These are phyloP conservation scores for Solanum hybrid DNA, from an alignment of 305 asterid species.

Conservation along the genomic window DNA sequence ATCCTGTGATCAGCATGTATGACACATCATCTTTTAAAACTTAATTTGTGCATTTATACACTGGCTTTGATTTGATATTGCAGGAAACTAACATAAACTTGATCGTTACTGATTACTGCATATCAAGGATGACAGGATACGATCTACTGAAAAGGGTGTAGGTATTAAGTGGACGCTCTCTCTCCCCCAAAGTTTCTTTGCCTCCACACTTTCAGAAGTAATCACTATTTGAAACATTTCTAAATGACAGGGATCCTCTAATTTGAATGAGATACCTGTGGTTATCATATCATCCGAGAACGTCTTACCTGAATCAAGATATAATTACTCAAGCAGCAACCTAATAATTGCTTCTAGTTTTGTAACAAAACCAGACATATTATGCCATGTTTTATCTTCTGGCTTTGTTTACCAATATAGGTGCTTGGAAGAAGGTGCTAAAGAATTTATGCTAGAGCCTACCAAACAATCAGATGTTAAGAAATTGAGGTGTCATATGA, in stretches of 20 bases:
- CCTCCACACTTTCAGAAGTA: not conserved
- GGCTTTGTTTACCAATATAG: conserved; percentile 2
- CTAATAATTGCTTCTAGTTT: not conserved
- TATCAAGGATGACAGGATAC: conserved; percentile 36
- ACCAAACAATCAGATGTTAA: conserved; percentile 31
- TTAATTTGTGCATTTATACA: not conserved
- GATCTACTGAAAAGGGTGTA: conserved; percentile 28
- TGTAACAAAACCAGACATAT: not conserved
- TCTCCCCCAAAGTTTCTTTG: not conserved
- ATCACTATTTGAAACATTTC: not conserved
- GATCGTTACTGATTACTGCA: conserved; percentile 28
- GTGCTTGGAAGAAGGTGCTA: conserved; percentile 35
- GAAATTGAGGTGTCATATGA: conserved; percentile 25
- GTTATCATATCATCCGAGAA: conserved; percentile 32
- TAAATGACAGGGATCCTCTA: conserved; percentile 25
- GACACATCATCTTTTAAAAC: not conserved
- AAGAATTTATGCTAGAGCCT: conserved; percentile 35
- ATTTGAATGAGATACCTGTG: conserved; percentile 28
- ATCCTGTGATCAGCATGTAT: not conserved
- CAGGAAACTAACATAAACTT: conserved; percentile 17
- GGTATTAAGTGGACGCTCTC: conserved; percentile 10
- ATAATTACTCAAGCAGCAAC: conserved; percentile 11
- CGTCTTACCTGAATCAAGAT: conserved; percentile 15
- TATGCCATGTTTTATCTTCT: not conserved
- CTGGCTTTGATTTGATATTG: not conserved